These are phyloP conservation scores for Xylariales sp. DNA, from an alignment of 2,329 filamentous ascomycete genomes.

Conservation along the genomic window DNA sequence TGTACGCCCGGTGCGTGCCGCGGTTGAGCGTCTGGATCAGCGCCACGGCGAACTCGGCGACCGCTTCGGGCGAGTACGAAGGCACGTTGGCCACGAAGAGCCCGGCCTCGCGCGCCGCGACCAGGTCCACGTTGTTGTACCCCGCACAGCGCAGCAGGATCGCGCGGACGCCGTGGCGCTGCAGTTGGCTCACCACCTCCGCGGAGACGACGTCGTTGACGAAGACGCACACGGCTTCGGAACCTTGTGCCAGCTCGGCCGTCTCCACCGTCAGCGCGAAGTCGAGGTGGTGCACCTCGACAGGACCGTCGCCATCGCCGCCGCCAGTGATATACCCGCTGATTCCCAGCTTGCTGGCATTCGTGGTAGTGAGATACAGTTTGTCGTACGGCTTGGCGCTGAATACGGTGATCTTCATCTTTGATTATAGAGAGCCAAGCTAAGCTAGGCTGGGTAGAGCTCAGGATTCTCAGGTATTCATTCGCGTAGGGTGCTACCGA, in stretches of 20 bases:
- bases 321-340: no score
- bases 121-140: constrained; percentile 63
- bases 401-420: constrained; percentile 59
- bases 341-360: constrained; percentile 26
- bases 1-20: constrained; percentile 64
- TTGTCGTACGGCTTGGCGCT: constrained; percentile 62
- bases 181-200: constrained; percentile 46
- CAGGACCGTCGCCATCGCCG: constrained; percentile 26
- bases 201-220: constrained; percentile 59
- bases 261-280: constrained; percentile 54
- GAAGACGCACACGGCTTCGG: constrained; percentile 61
- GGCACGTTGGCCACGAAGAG: constrained; percentile 64
- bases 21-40: constrained; percentile 64
- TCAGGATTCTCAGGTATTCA: not conserved
- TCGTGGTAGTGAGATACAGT: constrained; percentile 43
- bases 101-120: constrained; percentile 45
- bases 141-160: constrained; percentile 65
- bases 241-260: constrained; percentile 45
- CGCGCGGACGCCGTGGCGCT: constrained; percentile 45
- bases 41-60: constrained; percentile 66
- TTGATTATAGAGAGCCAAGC: not conserved
- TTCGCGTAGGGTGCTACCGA: not conserved
- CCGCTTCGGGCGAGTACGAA: constrained; percentile 64
- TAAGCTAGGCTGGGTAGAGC: not conserved
- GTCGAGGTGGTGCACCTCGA: constrained; percentile 54